These are phyloP conservation scores for Colletotrichum sp. DNA, from an alignment of 2,329 filamentous ascomycete species.

Conservation along the genomic window DNA sequence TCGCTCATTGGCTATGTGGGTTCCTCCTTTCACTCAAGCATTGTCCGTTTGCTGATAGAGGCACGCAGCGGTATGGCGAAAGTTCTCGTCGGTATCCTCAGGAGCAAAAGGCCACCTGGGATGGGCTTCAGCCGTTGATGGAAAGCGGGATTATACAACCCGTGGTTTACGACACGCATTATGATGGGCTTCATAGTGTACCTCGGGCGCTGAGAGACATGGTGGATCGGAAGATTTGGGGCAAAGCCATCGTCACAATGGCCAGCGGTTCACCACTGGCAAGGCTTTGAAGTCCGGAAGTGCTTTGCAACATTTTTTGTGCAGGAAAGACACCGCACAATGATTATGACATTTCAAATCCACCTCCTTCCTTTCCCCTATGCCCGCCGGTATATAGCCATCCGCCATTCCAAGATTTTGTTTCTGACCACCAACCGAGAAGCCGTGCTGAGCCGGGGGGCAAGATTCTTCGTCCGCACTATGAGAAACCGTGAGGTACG, in stretches of 20 bases:
- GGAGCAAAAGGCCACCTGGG: slow-evolving; percentile 53
- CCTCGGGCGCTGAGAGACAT: slow-evolving; percentile 56
- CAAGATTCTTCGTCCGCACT: neutral
- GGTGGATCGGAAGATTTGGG: slow-evolving; percentile 53
- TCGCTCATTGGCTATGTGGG: slow-evolving; percentile 58
- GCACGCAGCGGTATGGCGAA: slow-evolving; percentile 60
- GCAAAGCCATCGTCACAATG: slow-evolving; percentile 57
- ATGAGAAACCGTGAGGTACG: neutral
- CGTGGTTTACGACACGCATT: slow-evolving; percentile 52
- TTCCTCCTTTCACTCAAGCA: neutral
- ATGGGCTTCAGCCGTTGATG: slow-evolving; percentile 53
- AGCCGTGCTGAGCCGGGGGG: neutral
- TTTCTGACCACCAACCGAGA: neutral
- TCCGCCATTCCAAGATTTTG: slow-evolving; percentile 10
- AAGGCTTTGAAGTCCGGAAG: neutral
- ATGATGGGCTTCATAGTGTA: slow-evolving; percentile 54
- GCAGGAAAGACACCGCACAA: neutral
- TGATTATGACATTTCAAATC: slow-evolving; percentile 2
- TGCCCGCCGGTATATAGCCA: slow-evolving; percentile 14
- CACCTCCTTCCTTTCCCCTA: neutral
- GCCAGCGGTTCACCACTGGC: neutral
- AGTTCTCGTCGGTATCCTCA: slow-evolving; percentile 53
- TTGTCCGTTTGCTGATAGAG: neutral
- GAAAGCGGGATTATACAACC: slow-evolving; percentile 52
- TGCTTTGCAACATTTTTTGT: neutral